Evolutionary conservation across 345 rosid species (phyloP).

Genomic region (Carallia brachiata): DNA sequence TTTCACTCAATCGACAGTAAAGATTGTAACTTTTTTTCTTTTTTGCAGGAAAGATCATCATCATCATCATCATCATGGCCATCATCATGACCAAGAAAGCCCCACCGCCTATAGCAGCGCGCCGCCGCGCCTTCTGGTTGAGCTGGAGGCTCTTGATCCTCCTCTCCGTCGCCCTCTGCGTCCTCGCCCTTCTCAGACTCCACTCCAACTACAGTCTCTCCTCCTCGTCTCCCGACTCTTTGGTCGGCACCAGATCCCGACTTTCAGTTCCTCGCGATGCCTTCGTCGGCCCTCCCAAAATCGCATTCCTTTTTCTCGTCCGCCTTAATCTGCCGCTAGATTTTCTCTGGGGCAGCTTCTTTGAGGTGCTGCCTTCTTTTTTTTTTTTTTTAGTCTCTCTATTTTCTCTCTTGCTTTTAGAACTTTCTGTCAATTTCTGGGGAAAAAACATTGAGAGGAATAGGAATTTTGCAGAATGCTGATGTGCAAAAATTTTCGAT

Average conservation of each 20-base stretch:
- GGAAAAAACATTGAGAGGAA: not conserved
- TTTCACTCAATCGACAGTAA: not conserved
- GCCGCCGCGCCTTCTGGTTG: conserved; percentile 48
- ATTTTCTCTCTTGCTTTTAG: not conserved
- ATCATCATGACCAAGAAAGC: conserved; percentile 50
- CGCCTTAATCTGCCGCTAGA: conserved; percentile 34
- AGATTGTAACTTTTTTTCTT: no score
- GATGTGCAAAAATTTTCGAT: conserved; percentile 64
- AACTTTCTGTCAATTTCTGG: not conserved
- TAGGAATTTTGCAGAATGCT: conserved; percentile 40
- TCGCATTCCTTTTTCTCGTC: conserved; percentile 38
- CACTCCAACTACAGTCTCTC: conserved; percentile 33
- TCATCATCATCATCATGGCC: no score
- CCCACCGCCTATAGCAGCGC: conserved; percentile 12
- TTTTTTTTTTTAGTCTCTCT: conserved; percentile 25
- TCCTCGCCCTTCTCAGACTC: conserved; percentile 50
- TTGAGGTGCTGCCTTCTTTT: conserved; percentile 27
- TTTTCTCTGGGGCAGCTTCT: conserved; percentile 35
- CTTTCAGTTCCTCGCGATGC: conserved; percentile 25
- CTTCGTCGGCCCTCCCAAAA: conserved; percentile 29
- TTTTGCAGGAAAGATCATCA: conserved; percentile 8
- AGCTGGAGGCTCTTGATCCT: conserved; percentile 61
- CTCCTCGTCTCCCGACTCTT: conserved; percentile 10
- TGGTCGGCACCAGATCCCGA: conserved; percentile 39
- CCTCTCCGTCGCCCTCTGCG: conserved; percentile 49